Evolutionary conservation across 2,329 filamentous ascomycete species (phyloP).

Genomic region (Dactylellina parvicollis): DNA sequence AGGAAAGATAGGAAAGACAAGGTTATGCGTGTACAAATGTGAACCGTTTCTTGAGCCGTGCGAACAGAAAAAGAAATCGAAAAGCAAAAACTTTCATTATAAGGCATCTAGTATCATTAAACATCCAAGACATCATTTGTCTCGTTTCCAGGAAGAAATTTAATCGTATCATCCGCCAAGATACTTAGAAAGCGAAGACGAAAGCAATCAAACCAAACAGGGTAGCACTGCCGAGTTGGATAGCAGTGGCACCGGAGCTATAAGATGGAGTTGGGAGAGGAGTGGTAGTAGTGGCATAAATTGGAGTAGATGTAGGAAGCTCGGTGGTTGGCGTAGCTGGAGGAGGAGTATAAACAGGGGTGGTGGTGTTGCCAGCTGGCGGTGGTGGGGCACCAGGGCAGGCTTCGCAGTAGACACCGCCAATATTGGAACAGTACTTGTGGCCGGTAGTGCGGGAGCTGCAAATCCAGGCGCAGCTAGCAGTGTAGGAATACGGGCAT

Average conservation of each 20-base stretch:
- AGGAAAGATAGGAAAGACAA: no score
- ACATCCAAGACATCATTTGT: no score
- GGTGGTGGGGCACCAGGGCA: neutral
- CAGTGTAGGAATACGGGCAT: neutral
- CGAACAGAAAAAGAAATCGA: no score
- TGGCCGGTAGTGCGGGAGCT: neutral
- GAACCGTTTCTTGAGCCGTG: no score
- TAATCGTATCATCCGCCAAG: no score
- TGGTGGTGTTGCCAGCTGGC: neutral
- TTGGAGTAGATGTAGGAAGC: neutral
- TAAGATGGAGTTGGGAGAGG: neutral
- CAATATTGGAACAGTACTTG: neutral
- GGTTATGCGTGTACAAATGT: no score
- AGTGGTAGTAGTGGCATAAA: neutral
- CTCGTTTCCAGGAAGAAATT: no score
- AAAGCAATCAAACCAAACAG: constrained; percentile 5
- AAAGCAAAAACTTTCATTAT: no score
- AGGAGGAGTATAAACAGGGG: neutral
- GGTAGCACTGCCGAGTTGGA: neutral
- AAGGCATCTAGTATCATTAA: no score
- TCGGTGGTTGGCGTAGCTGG: neutral
- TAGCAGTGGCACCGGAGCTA: neutral
- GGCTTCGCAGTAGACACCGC: neutral
- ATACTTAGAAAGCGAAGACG: neutral
- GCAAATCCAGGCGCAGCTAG: neutral